Percentiles rank a stretch among this genome's conserved stretches.
phyloP scores from a whole-genome alignment of 2,329 filamentous ascomycete genomes.

The Diplodia scrobiculata region DNA sequence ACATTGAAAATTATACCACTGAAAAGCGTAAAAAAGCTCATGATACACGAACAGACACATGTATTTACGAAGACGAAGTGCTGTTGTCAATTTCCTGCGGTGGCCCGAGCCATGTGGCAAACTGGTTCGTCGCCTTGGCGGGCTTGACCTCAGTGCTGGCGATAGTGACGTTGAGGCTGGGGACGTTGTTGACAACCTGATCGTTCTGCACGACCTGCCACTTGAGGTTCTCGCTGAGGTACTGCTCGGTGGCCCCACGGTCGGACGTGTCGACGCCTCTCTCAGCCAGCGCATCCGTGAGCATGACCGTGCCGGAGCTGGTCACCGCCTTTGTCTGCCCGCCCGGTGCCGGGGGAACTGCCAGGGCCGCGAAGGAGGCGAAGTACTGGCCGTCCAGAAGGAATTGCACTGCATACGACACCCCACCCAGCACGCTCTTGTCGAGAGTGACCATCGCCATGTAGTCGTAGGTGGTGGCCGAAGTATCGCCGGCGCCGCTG shows the following conservation, averaged over 20 bases:
- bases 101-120: background rate
- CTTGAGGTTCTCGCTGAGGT: conserved; percentile 42
- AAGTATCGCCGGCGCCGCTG: background rate
- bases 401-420: conserved; percentile 44
- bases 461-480: conserved; percentile 3
- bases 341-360: conserved; percentile 32
- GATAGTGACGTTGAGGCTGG: conserved; percentile 42
- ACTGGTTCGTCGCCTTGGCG: conserved; percentile 27
- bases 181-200: conserved; percentile 38
- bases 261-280: conserved; percentile 40
- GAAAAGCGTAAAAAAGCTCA: background rate
- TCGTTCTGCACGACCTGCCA: conserved; percentile 42
- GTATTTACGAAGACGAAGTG: background rate
- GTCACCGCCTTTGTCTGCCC: conserved; percentile 34
- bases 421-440: conserved; percentile 35
- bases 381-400: conserved; percentile 38
- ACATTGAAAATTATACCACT: background rate
- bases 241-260: conserved; percentile 40
- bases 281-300: conserved; percentile 41
- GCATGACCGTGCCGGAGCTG: conserved; percentile 37
- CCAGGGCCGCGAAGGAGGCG: conserved; percentile 41
- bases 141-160: conserved; percentile 39
- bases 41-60: background rate
- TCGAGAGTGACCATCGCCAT: conserved; percentile 7
- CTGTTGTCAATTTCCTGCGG: background rate